Conservation (phyloP, 2,329 filamentous ascomycete genomes). For the Claviceps pusilla region DNA sequence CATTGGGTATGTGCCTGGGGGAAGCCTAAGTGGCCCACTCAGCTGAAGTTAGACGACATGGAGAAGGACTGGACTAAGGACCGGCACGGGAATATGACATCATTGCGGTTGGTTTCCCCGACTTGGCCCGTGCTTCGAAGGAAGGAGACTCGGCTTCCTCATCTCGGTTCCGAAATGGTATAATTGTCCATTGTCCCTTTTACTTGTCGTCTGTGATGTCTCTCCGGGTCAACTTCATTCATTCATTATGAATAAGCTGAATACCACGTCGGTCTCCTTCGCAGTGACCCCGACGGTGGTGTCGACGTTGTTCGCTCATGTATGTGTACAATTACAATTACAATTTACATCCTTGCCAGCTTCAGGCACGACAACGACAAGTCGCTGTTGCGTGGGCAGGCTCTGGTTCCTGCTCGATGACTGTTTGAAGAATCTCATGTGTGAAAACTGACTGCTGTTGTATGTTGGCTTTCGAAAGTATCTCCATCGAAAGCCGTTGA, state of each 20-base stretch:
- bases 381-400: not conserved
- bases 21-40: not conserved
- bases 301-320: constrained; percentile 74
- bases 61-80: not conserved
- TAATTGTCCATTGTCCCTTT: not conserved
- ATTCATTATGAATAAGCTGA: constrained; percentile 38
- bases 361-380: not conserved
- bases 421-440: not conserved
- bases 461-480: constrained; percentile 39
- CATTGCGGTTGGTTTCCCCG: not conserved
- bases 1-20: not conserved
- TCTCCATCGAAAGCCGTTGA: constrained; percentile 59
- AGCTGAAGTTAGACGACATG: not conserved
- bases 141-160: not conserved
- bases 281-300: constrained; percentile 81
- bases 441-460: not conserved
- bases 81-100: not conserved
- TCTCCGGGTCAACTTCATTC: not conserved
- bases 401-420: not conserved
- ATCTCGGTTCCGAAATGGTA: not conserved
- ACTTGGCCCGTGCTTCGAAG: not conserved
- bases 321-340: constrained; percentile 26
- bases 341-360: not conserved
- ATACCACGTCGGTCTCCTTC: constrained; percentile 65
- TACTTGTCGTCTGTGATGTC: not conserved